These are phyloP conservation scores for Coprinellus micaceus DNA, from an alignment of 768 basidiomycete genomes.

Conservation along the genomic window DNA sequence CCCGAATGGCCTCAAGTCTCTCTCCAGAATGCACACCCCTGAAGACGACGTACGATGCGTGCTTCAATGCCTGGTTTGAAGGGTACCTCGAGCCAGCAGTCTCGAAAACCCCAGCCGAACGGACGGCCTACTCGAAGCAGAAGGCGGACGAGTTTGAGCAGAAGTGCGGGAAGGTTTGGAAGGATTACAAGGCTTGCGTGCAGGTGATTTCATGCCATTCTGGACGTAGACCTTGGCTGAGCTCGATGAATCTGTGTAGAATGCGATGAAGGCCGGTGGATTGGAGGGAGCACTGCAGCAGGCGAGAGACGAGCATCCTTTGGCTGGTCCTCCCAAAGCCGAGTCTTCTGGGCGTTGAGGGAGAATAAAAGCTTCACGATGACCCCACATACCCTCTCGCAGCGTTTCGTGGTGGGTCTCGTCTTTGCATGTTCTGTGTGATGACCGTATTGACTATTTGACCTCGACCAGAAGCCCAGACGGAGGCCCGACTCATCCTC, in stretches of 20 bases:
- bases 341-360: too few species aligned
- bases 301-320: conserved; percentile 75
- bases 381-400: too few species aligned
- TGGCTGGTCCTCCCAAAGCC: conserved; percentile 49
- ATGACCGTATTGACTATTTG: too few species aligned
- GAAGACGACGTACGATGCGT: conserved; percentile 86
- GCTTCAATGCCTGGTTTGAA: conserved; percentile 98
- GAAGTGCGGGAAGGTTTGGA: conserved; percentile 83
- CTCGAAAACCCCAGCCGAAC: conserved; percentile 37
- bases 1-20: conserved; percentile 72
- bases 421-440: too few species aligned
- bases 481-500: too few species aligned
- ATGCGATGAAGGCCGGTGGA: conserved; percentile 74
- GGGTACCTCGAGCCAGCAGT: conserved; percentile 87
- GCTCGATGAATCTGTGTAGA: conserved; percentile 38
- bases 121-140: conserved; percentile 60
- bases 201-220: conserved; percentile 50
- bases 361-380: too few species aligned
- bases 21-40: conserved; percentile 83
- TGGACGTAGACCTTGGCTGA: neutral
- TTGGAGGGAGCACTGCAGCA: conserved; percentile 72
- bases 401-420: too few species aligned
- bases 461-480: too few species aligned
- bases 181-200: conserved; percentile 74
- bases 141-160: conserved; percentile 87